Evolutionary conservation across 495 filamentous ascomycete species (phyloP).

Genomic region (Neurospora sp.): DNA sequence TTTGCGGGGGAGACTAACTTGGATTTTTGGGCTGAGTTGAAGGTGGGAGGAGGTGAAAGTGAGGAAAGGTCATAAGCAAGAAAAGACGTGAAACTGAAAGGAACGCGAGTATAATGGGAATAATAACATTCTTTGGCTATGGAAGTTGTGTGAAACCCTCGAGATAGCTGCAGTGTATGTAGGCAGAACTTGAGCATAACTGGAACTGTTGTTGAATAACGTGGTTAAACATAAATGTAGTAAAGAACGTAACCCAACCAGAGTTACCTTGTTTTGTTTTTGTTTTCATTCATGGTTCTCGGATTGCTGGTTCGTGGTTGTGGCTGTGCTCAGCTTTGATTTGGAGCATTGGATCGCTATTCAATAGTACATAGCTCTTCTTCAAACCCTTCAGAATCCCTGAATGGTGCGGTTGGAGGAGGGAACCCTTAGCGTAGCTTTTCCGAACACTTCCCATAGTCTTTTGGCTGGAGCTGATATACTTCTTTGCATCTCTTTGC

Average conservation of each 20-base stretch:
- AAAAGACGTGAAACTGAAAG: too few species aligned
- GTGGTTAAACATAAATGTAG: too few species aligned
- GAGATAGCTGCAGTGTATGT: too few species aligned
- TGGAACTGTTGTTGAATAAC: too few species aligned
- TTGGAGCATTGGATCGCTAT: not conserved
- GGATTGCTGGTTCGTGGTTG: not conserved
- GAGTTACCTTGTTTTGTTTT: not conserved
- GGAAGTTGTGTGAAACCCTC: too few species aligned
- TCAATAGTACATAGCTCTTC: not conserved
- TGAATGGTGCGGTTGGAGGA: not conserved
- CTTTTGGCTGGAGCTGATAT: not conserved
- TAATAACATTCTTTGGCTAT: too few species aligned
- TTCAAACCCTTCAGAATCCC: not conserved
- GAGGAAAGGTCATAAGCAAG: too few species aligned
- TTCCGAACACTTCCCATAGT: not conserved
- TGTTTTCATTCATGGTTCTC: not conserved
- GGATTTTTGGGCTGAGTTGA: too few species aligned
- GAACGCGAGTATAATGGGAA: too few species aligned
- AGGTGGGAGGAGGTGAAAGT: too few species aligned
- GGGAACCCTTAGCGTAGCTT: not conserved
- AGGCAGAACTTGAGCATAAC: too few species aligned
- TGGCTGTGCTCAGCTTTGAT: not conserved
- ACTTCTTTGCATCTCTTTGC: not conserved
- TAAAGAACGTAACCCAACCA: not conserved
- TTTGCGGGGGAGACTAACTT: too few species aligned